Base-by-base conservation (phyloP, 352 stramenopile species). In the Globisporangium viniferum region DNA sequence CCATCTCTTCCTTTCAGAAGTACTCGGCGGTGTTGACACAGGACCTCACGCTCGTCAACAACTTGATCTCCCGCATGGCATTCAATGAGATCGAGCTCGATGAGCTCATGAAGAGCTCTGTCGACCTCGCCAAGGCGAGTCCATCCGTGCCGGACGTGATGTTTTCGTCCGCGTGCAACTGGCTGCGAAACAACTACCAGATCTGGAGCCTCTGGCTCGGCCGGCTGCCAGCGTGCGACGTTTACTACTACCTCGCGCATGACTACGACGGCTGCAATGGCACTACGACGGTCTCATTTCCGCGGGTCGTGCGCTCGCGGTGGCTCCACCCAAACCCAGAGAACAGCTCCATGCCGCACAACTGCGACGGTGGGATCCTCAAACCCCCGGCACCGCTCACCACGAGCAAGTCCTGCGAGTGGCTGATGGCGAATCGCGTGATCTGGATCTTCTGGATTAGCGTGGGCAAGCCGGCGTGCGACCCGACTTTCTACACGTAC, bases 171-270 rank as follows among this genome's bases (percentile, higher is more conserved):
- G 73, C 81, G 6, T 89, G 81, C 58, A 66, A 35, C 1, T 89
- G 81, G 81, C 44, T 87, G 8, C 70, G 69, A 14, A 59, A 72
- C 14, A 87, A 75, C 46, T 89, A 80, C 44, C 3, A 49, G 2
- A 62, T 73, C 9, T 89, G 81, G 81, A 78, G 58, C 31, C 12
- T 22, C 5, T 88, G 77, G 81, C 69, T 89, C 7, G 62, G 66
- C 7, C 70, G 59, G 33, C 57, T 87, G 5, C 75, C 79, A 9
- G 31, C 73, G 18, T 88, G 81, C 62, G 64, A 64, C 10, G 69
- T 82, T 27, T 59, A 73, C 53, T 54, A 62, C 12, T 70, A 83
- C 60, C 70, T 80, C 54, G 68, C 61, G 27, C 79, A 77, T 59
- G 74, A 58, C 1, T 49, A 79, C 33, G 71, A 70, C 6, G 70